phyloP scores from a whole-genome alignment of 2,329 filamentous ascomycete genomes.

The Microdochium paspali region DNA sequence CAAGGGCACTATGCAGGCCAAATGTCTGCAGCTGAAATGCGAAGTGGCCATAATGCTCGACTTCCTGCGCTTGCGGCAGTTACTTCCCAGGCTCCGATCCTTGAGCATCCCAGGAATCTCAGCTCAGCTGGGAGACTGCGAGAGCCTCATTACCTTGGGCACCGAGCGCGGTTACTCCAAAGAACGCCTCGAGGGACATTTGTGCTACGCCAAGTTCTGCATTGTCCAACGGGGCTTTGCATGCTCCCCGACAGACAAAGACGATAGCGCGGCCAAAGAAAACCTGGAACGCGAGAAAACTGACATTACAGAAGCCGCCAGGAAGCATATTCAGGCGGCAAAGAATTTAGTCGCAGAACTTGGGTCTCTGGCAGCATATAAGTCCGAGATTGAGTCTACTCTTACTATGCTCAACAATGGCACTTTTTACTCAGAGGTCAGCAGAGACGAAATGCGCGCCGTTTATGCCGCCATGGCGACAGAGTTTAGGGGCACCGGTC shows the following conservation, averaged over 20 bases:
- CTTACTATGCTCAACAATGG: constrained; percentile 33
- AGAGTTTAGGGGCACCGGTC: constrained; percentile 42
- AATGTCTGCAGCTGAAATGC: background rate
- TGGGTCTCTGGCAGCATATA: background rate
- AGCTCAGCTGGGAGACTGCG: background rate
- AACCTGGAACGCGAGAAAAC: background rate
- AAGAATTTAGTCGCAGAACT: background rate
- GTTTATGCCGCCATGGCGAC: constrained; percentile 41
- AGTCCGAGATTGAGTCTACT: constrained; percentile 32
- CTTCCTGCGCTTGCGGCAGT: background rate
- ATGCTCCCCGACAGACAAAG: background rate
- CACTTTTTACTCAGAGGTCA: constrained; percentile 38
- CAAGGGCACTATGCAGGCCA: background rate
- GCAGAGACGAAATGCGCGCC: constrained; percentile 37
- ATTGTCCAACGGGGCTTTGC: background rate
- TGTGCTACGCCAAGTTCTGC: background rate
- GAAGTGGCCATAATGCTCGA: background rate
- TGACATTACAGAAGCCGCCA: background rate
- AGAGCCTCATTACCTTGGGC: background rate
- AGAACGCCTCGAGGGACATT: background rate
- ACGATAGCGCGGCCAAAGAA: background rate
- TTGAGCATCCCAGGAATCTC: background rate
- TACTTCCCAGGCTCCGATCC: background rate
- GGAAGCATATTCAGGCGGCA: background rate
- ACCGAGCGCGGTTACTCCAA: background rate